Conservation (phyloP, 148 eudicot species). For the Nepenthes gracilis region DNA sequence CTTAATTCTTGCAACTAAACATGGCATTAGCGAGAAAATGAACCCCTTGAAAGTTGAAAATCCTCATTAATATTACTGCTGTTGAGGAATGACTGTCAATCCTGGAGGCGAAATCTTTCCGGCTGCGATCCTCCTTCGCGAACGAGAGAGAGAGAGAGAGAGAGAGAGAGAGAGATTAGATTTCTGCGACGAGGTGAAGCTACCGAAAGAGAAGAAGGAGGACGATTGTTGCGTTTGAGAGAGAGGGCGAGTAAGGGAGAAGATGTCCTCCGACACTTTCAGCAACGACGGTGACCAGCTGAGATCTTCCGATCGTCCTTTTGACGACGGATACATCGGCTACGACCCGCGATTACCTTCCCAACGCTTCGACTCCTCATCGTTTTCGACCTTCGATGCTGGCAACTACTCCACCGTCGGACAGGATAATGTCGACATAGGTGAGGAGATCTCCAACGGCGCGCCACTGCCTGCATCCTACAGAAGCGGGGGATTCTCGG, state of each 20-base stretch:
- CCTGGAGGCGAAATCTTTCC: too few species aligned
- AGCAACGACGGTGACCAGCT: conserved; percentile 37
- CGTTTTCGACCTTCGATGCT: conserved; percentile 7
- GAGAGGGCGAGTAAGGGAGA: conserved; percentile 7
- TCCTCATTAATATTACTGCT: too few species aligned
- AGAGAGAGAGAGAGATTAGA: too few species aligned
- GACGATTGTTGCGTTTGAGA: background rate
- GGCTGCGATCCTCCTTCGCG: too few species aligned
- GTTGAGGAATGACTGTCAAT: too few species aligned
- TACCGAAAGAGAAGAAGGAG: too few species aligned
- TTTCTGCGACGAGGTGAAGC: too few species aligned
- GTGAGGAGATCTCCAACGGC: too few species aligned
- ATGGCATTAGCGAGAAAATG: too few species aligned
- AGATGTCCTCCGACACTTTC: conserved; percentile 57
- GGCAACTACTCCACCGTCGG: background rate
- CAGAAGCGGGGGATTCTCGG: conserved; percentile 7
- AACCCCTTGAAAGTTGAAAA: too few species aligned
- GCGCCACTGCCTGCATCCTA: conserved; percentile 21
- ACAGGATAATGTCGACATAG: background rate
- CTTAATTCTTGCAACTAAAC: too few species aligned
- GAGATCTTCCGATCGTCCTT: conserved; percentile 20
- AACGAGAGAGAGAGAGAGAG: too few species aligned
- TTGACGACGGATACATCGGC: conserved; percentile 32
- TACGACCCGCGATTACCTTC: conserved; percentile 17
- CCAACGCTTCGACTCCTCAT: conserved; percentile 11